These are phyloP conservation scores for Auxenochlorella protothecoides DNA, from an alignment of 139 green algal genomes.

Conservation along the genomic window DNA sequence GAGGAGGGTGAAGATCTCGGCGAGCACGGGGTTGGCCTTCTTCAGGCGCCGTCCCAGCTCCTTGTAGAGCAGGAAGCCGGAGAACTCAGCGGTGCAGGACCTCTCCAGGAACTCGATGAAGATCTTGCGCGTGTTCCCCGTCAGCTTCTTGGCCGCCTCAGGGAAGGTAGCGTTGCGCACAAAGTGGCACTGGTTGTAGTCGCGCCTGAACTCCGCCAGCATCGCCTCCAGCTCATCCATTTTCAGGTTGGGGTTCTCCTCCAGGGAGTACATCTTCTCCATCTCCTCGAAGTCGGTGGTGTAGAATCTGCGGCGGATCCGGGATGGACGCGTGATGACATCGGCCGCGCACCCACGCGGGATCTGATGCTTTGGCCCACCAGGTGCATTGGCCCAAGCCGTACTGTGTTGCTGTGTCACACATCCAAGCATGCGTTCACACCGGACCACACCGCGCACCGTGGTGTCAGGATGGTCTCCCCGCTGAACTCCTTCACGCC, in stretches of 20 bases:
- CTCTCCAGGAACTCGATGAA: constrained; percentile 99
- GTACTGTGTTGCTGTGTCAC: constrained; percentile 1
- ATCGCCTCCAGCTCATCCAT: constrained; percentile 86
- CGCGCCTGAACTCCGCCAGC: constrained; percentile 84
- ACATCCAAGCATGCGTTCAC: background rate
- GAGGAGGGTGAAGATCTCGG: constrained; percentile 97
- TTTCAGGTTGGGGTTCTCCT: constrained; percentile 90
- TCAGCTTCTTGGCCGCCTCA: constrained; percentile 77
- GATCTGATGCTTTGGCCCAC: background rate
- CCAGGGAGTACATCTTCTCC: constrained; percentile 87
- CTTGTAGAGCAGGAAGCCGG: constrained; percentile 99
- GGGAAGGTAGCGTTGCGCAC: constrained; percentile 96
- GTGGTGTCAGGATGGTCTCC: constrained; percentile 86
- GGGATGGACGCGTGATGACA: background rate
- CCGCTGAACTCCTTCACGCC: constrained; percentile 64
- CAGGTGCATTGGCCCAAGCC: background rate
- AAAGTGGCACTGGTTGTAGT: constrained; percentile 99
- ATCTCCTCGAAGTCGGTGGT: constrained; percentile 99
- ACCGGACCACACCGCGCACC: constrained; percentile 23
- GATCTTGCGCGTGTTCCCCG: constrained; percentile 80
- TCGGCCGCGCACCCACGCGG: background rate
- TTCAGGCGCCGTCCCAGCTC: constrained; percentile 95
- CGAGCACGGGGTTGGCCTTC: constrained; percentile 80
- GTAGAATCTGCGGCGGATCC: constrained; percentile 70
- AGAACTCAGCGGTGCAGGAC: constrained; percentile 98